These are phyloP conservation scores for Glebionis coronaria DNA, from an alignment of 129 eudicot genomes.

Conservation along the genomic window DNA sequence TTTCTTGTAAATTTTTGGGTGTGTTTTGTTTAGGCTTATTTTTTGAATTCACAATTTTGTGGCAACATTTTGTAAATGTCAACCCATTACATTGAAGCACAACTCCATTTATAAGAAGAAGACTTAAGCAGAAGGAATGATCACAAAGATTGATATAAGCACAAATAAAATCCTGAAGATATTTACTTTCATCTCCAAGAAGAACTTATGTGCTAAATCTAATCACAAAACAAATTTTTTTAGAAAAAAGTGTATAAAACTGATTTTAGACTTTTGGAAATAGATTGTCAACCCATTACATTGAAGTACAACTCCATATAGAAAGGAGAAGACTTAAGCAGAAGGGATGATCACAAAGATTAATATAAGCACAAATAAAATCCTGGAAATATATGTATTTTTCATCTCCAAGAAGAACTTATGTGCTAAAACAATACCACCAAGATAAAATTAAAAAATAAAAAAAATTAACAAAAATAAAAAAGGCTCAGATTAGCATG, in stretches of 20 bases:
- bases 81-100: slow-evolving; percentile 32
- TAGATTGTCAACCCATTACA: slow-evolving; percentile 32
- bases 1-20: no score
- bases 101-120: slow-evolving; percentile 17
- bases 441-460: background rate
- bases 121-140: slow-evolving; percentile 35
- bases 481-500: slow-evolving; percentile 39
- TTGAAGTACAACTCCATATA: slow-evolving; percentile 28
- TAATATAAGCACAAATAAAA: no score
- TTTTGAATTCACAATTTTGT: no score
- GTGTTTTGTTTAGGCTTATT: no score
- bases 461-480: background rate
- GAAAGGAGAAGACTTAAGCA: slow-evolving; percentile 33
- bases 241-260: no score
- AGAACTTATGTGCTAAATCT: slow-evolving; percentile 34
- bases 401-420: slow-evolving; percentile 32
- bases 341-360: slow-evolving; percentile 34
- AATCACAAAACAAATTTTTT: no score
- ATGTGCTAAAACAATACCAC: slow-evolving; percentile 14
- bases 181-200: slow-evolving; percentile 16
- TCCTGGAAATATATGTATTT: no score
- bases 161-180: slow-evolving; percentile 33
- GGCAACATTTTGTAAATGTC: no score
- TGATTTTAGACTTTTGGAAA: no score
- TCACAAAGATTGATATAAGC: slow-evolving; percentile 30